Conservation (phyloP, 768 basidiomycete species). For the Cystoderma amianthinum region DNA sequence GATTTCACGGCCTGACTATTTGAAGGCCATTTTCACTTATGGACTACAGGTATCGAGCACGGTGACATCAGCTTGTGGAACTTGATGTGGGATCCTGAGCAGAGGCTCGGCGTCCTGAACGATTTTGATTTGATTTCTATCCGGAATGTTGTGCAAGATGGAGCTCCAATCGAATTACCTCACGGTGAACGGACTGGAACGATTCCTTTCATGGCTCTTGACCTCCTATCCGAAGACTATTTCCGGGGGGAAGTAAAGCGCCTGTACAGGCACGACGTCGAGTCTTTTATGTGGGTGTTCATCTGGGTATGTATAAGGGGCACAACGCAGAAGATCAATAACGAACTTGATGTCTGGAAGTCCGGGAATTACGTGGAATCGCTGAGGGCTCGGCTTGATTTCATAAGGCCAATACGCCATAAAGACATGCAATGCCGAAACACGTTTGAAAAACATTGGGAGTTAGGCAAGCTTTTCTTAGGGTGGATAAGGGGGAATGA, state of each 20-base stretch:
- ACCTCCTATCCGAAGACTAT: neutral
- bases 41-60: constrained; percentile 12
- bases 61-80: constrained; percentile 17
- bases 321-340: neutral
- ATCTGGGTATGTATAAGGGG: neutral
- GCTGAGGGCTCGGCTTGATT: neutral
- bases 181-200: neutral
- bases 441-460: too few relatives aligned
- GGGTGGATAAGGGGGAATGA: too few relatives aligned
- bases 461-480: too few relatives aligned
- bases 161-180: neutral
- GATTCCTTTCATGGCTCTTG: neutral
- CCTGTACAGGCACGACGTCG: neutral
- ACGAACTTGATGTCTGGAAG: neutral
- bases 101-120: constrained; percentile 11
- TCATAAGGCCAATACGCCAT: too few relatives aligned
- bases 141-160: neutral
- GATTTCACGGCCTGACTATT: too few relatives aligned
- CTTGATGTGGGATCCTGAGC: constrained; percentile 11
- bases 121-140: constrained; percentile 16
- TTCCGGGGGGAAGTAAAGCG: neutral
- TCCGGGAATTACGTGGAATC: neutral
- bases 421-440: too few relatives aligned
- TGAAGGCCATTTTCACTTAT: constrained; percentile 14
- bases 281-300: neutral